Conservation (phyloP, 441 rosid genomes). For the Flueggea neowawraea region DNA sequence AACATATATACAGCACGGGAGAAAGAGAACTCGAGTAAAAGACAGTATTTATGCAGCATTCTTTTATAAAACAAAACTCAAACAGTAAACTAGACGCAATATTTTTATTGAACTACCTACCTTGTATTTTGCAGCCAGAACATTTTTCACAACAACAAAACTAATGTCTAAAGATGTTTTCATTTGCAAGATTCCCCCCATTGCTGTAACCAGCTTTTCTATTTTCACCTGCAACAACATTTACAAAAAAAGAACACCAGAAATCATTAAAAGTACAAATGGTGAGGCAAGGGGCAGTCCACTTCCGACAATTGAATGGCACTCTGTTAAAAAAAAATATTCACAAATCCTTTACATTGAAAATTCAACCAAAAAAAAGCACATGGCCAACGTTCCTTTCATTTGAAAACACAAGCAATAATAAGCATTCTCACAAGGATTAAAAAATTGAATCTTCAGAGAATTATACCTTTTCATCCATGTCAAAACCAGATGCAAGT, state of each 20-base stretch:
- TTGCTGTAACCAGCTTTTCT: slow-evolving; percentile 70
- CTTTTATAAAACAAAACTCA: neutral
- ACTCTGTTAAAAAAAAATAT: too few relatives aligned
- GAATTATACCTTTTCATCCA: slow-evolving; percentile 70
- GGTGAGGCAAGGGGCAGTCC: too few relatives aligned
- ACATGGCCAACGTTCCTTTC: too few relatives aligned
- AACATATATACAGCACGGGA: neutral
- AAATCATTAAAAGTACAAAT: too few relatives aligned
- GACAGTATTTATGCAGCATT: neutral
- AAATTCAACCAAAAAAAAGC: too few relatives aligned
- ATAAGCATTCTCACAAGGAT: too few relatives aligned
- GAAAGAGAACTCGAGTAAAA: neutral
- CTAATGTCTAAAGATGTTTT: slow-evolving; percentile 74
- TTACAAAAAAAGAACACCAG: too few relatives aligned
- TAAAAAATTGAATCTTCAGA: too few relatives aligned
- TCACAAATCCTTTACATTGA: too few relatives aligned
- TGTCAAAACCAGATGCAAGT: slow-evolving; percentile 87
- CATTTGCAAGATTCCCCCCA: slow-evolving; percentile 76
- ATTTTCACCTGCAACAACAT: slow-evolving; percentile 61
- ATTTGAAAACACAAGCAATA: too few relatives aligned
- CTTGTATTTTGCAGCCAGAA: slow-evolving; percentile 97
- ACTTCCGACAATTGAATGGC: too few relatives aligned
- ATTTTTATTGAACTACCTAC: slow-evolving; percentile 33
- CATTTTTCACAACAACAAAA: slow-evolving; percentile 89
- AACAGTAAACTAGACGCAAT: neutral